Conservation (phyloP, 208 protist species). For the Acanthamoeba royreba region DNA sequence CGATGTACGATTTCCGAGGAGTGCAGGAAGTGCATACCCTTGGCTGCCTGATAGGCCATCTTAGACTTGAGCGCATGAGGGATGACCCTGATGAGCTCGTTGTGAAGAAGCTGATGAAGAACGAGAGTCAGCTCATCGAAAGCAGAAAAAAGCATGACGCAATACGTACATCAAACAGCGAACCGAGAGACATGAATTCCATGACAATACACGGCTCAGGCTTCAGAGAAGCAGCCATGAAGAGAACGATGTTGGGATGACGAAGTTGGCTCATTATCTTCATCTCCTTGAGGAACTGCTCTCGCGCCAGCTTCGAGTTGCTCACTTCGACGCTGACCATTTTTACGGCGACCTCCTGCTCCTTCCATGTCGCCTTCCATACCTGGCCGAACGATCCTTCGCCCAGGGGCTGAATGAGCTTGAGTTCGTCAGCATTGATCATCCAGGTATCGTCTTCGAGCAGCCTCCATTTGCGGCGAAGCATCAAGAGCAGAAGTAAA, state of each 20-base stretch:
- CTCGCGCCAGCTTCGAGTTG: background rate
- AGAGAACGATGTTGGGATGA: slow-evolving; percentile 71
- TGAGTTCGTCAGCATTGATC: background rate
- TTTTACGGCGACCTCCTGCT: slow-evolving; percentile 36
- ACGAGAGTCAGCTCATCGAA: too few species aligned
- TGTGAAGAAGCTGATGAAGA: background rate
- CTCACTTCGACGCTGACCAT: background rate
- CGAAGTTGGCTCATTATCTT: slow-evolving; percentile 60
- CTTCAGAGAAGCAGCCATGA: slow-evolving; percentile 57
- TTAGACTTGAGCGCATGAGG: background rate
- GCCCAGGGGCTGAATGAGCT: background rate
- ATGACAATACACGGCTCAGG: background rate
- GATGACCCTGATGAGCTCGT: background rate
- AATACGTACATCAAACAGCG: background rate
- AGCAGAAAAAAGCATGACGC: too few species aligned
- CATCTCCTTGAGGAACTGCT: slow-evolving; percentile 59
- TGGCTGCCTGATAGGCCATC: background rate
- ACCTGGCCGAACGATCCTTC: slow-evolving; percentile 35
- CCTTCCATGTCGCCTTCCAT: background rate
- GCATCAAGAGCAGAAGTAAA: background rate
- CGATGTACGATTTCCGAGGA: background rate
- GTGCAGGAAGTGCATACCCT: background rate
- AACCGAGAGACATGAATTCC: slow-evolving; percentile 9
- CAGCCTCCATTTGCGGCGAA: background rate
- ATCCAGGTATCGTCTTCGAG: background rate